Evolutionary conservation across 2,329 filamentous ascomycete species (phyloP).

Genomic region (Colletotrichum sp.): DNA sequence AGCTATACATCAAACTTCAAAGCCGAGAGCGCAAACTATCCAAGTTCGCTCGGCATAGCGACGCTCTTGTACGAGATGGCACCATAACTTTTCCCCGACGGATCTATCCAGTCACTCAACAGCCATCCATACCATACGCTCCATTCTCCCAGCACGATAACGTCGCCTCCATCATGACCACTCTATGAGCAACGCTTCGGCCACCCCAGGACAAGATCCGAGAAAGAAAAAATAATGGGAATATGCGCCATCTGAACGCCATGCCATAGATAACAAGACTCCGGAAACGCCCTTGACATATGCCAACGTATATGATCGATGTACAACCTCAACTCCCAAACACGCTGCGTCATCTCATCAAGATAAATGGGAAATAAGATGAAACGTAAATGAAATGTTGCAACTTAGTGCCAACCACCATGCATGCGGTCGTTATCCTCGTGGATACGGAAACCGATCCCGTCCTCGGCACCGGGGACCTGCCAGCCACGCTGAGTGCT

Average conservation of each 20-base stretch:
- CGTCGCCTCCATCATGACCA: background rate
- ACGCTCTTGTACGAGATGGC: background rate
- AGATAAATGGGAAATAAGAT: background rate
- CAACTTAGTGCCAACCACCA: background rate
- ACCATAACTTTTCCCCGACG: background rate
- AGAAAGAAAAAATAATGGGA: background rate
- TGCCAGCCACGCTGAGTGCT: slow-evolving; percentile 52
- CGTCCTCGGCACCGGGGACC: slow-evolving; percentile 26
- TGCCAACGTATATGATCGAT: background rate
- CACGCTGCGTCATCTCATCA: slow-evolving; percentile 20
- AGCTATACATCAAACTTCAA: slow-evolving; percentile 3
- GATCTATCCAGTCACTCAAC: background rate
- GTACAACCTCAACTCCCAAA: slow-evolving; percentile 7
- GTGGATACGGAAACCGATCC: slow-evolving; percentile 42
- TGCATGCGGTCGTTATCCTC: slow-evolving; percentile 36
- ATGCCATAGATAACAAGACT: background rate
- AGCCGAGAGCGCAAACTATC: slow-evolving; percentile 2
- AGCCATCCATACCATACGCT: background rate
- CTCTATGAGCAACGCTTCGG: background rate
- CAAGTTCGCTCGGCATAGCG: background rate
- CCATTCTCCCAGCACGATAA: background rate
- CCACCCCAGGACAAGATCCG: background rate
- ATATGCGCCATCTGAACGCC: slow-evolving; percentile 5
- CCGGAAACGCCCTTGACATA: background rate
- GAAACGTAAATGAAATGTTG: background rate